Conservation (phyloP, 1,139 yeast species). For the Yamadazyma mexicana region DNA sequence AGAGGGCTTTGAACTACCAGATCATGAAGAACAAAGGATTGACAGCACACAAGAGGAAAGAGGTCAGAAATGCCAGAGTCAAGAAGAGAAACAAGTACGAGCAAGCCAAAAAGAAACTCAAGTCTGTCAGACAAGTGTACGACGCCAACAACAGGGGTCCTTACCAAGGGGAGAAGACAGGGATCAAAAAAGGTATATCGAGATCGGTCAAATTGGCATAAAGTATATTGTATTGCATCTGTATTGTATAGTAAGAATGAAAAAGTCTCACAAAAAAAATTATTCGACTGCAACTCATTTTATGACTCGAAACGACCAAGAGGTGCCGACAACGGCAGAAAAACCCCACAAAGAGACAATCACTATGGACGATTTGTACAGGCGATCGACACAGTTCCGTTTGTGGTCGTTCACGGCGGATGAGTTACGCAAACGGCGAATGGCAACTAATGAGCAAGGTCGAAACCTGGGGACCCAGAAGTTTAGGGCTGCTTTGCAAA, state of each 20-base stretch:
- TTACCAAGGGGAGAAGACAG: conserved; percentile 92
- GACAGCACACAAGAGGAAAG: conserved; percentile 90
- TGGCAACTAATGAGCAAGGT: conserved; percentile 55
- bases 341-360: conserved; percentile 20
- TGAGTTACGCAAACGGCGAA: conserved; percentile 49
- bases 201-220: conserved; percentile 76
- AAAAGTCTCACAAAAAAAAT: background rate
- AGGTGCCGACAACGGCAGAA: conserved; percentile 3
- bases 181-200: conserved; percentile 91
- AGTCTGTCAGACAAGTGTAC: conserved; percentile 86
- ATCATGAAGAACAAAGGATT: conserved; percentile 94
- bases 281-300: background rate
- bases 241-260: background rate
- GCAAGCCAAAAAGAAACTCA: conserved; percentile 89
- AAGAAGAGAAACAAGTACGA: conserved; percentile 98
- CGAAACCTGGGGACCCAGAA: conserved; percentile 37
- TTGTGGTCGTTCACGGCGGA: conserved; percentile 79
- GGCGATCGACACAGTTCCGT: conserved; percentile 81
- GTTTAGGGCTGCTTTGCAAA: conserved; percentile 25
- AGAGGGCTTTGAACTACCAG: conserved; percentile 93
- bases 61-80: conserved; percentile 91
- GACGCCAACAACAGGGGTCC: conserved; percentile 71
- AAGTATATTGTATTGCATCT: background rate
- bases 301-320: background rate
- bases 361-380: conserved; percentile 78